Evolutionary conservation across 495 filamentous ascomycete genomes (phyloP), one percentile per base, ranked within the genome.

Genomic region (Xylona heveae): DNA sequence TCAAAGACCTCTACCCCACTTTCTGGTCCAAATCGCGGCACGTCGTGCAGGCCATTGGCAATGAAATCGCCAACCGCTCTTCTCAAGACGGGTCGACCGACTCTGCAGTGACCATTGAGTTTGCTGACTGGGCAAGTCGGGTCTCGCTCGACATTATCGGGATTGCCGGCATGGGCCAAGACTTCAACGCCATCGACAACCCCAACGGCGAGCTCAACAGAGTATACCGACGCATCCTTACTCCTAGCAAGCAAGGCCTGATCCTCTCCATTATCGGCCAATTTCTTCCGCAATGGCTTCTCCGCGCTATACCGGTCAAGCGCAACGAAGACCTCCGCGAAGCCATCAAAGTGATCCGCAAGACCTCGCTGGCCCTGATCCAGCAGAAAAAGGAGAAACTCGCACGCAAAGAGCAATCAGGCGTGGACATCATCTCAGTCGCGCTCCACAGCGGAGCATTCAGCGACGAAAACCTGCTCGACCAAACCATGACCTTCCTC

Each of bases 401-500:
- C 18, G 22, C 32, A 38, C 13, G 49, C 40, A 32, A 49, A 4
- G 44, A 47, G 27, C 38, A 49, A 4, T 39, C 42, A 3, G 75
- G 71, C 18, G 44, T 70, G 12, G 84, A 93, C 43, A 91, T 94
- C 36, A 58, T 93, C 33, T 80, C 76, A 5, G 72, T 88, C 0
- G 82, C 84, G 14, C 50, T 92, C 16, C 63, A 76, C 35, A 77
- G 68, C 14, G 78, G 74, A 24, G 67, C 64, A 16, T 91, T 90
- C 48, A 62, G 58, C 18, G 78, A 85, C 30, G 76, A 82, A 20
- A 73, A 78, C 32, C 70, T 93, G 16, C 59, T 80, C 24, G 79
- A 93, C 46, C 84, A 94, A 46, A 64, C 88, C 47, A 91, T 93
- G 82, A 94, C 84, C 2, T 93, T 94, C 57, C 69, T 93, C 2